Evolutionary conservation across 1,139 yeast genomes (phyloP).

Genomic region (Wickerhamiella infanticola): DNA sequence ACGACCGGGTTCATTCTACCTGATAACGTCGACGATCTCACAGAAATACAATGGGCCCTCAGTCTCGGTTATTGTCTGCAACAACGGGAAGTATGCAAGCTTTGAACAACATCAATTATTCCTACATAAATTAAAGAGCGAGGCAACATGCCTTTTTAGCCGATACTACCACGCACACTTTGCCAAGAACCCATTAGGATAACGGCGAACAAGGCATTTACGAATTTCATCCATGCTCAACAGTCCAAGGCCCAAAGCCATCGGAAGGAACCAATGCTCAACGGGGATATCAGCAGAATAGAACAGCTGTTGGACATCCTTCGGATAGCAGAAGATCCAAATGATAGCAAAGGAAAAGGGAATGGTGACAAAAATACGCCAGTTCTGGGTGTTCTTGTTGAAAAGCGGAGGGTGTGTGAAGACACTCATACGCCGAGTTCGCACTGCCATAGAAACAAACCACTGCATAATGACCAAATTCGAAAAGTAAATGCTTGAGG

Average conservation of each 20-base stretch:
- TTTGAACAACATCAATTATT: too few relatives aligned
- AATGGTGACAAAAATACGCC: constrained; percentile 25
- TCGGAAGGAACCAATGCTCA: constrained; percentile 34
- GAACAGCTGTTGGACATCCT: constrained; percentile 29
- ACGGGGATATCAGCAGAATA: constrained; percentile 32
- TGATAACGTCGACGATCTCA: too few relatives aligned
- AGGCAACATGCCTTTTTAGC: too few relatives aligned
- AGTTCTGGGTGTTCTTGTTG: constrained; percentile 21
- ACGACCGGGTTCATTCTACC: too few relatives aligned
- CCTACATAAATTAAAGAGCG: too few relatives aligned
- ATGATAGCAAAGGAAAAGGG: constrained; percentile 27
- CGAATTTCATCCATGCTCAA: constrained; percentile 32
- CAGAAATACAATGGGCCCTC: too few relatives aligned
- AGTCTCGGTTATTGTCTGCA: too few relatives aligned
- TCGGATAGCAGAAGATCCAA: constrained; percentile 18
- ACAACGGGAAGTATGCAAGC: too few relatives aligned
- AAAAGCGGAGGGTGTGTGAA: constrained; percentile 29
- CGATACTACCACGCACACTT: constrained; percentile 28
- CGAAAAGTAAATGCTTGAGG: constrained; percentile 36
- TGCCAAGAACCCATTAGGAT: constrained; percentile 29
- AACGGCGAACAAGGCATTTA: constrained; percentile 27
- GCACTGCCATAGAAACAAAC: constrained; percentile 33
- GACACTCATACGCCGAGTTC: constrained; percentile 32
- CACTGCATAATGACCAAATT: constrained; percentile 37
- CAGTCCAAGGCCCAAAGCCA: constrained; percentile 32